A percentile compares a stretch with the other conserved stretches of the same genome.
Evolutionary conservation across 768 basidiomycete species (phyloP).

Genomic region (Scleroderma citrinum): DNA sequence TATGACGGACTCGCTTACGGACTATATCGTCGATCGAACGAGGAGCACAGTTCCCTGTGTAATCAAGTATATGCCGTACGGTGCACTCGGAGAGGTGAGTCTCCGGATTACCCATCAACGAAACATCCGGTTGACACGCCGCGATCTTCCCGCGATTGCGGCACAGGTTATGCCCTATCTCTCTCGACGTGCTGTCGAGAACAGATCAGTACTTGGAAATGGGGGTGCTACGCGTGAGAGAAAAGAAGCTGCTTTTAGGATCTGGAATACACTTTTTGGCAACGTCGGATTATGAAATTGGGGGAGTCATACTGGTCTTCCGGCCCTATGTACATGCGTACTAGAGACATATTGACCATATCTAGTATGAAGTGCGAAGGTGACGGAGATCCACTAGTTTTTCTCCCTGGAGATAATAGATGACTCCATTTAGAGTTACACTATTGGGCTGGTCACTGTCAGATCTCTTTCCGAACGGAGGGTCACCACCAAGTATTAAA

Average conservation of each 20-base stretch:
- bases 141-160: no score
- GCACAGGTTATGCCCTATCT: constrained; percentile 84
- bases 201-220: constrained; percentile 78
- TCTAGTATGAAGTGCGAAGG: no score
- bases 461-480: no score
- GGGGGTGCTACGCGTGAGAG: constrained; percentile 50
- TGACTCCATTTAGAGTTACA: no score
- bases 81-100: constrained; percentile 56
- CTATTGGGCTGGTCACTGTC: no score
- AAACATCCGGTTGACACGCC: not conserved
- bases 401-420: no score
- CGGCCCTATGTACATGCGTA: no score
- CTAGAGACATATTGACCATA: no score
- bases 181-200: constrained; percentile 84
- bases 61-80: constrained; percentile 82
- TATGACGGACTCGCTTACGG: constrained; percentile 80
- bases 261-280: constrained; percentile 30
- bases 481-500: no score
- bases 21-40: constrained; percentile 56
- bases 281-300: not conserved
- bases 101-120: not conserved
- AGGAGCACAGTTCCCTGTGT: constrained; percentile 56
- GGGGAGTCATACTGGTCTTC: no score
- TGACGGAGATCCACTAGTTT: no score
- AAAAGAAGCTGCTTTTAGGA: constrained; percentile 20